A percentile compares a stretch with the other conserved stretches of the same genome.
Evolutionary conservation across 352 stramenopile genomes (phyloP).

Genomic region (Pythium aquatile): DNA sequence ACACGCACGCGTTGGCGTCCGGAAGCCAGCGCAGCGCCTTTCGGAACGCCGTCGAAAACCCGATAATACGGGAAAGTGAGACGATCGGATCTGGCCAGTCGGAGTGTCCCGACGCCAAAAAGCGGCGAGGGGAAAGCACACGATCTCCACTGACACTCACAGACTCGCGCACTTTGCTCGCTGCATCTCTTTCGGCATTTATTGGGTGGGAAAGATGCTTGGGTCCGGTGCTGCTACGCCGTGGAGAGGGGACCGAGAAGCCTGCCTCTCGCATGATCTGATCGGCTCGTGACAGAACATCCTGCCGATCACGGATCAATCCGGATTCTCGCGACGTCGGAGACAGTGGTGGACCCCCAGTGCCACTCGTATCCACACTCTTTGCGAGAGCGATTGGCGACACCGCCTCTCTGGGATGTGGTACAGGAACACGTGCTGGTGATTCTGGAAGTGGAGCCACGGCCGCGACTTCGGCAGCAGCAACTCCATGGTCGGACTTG

Average conservation of each 20-base stretch:
- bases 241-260: constrained; percentile 24
- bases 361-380: background rate
- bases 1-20: constrained; percentile 45
- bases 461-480: background rate
- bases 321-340: constrained; percentile 21
- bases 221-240: background rate
- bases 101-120: constrained; percentile 22
- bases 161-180: background rate
- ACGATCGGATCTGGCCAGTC: constrained; percentile 73
- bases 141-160: background rate
- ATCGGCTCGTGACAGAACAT: constrained; percentile 26
- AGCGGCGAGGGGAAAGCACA: constrained; percentile 12
- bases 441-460: background rate
- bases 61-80: constrained; percentile 53
- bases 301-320: constrained; percentile 28
- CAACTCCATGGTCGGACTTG: background rate
- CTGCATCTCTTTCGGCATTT: too few species aligned
- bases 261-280: constrained; percentile 34
- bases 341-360: constrained; percentile 17
- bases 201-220: background rate
- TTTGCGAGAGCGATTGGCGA: background rate
- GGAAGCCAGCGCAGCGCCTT: constrained; percentile 52
- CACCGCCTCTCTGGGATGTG: background rate
- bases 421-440: too few species aligned
- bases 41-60: constrained; percentile 53